phyloP scores from a whole-genome alignment of 768 basidiomycete genomes.

The Rhizopogon vinicolor region DNA sequence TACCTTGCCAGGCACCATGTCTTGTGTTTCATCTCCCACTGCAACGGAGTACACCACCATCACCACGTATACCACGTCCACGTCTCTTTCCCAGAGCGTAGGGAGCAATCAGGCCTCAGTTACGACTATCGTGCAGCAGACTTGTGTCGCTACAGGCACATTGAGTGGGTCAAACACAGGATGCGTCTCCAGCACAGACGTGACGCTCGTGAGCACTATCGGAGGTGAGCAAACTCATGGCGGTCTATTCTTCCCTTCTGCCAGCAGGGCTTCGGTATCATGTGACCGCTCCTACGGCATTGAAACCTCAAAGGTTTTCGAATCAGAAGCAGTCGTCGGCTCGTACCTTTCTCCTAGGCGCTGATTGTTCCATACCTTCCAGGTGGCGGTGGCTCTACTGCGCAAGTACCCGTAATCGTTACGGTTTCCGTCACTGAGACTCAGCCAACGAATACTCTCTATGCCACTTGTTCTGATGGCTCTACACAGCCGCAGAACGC shows the following conservation, averaged over 20 bases:
- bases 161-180: conserved; percentile 17
- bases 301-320: too few species aligned
- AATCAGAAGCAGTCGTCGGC: not conserved
- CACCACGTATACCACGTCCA: conserved; percentile 30
- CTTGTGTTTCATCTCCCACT: conserved; percentile 41
- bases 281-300: conserved; percentile 14
- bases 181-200: conserved; percentile 22
- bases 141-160: conserved; percentile 28
- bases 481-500: not conserved
- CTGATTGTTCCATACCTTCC: conserved; percentile 11
- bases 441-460: conserved; percentile 34
- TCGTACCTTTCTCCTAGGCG: not conserved
- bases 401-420: conserved; percentile 36
- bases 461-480: conserved; percentile 29
- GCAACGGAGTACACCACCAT: conserved; percentile 36
- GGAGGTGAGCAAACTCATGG: conserved; percentile 24
- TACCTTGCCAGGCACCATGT: conserved; percentile 12
- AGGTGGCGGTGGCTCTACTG: conserved; percentile 25
- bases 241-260: not conserved
- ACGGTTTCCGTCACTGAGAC: conserved; percentile 28
- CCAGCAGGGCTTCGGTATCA: not conserved
- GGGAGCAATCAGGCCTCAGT: conserved; percentile 25
- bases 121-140: conserved; percentile 28
- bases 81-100: conserved; percentile 32
- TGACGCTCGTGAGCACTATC: conserved; percentile 29